Base-by-base conservation (phyloP, 23 red algal species). In the Cyanidioschyzon merolae region DNA sequence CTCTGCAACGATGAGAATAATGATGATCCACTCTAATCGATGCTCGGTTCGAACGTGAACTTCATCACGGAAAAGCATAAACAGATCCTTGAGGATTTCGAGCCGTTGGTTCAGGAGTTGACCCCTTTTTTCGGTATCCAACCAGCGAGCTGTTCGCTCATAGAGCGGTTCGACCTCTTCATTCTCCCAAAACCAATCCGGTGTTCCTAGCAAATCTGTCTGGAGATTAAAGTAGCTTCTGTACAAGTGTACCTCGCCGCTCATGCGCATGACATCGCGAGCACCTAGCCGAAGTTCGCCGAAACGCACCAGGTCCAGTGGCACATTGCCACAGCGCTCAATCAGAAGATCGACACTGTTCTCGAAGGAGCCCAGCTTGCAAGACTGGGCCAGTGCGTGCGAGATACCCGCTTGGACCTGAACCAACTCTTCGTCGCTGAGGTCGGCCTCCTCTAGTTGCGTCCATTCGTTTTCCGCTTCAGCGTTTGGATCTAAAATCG, bases 161-260 rank as follows among this genome's bases (percentile, higher is more conserved):
- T 88, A 88, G 1, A 88, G 24, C 12, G 85, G 85, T 45, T 88
- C 85, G 7, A 82, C 41, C 32, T 76, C 39, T 45, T 82, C 77
- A 39, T 88, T 83, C 37, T 88, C 85, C 85, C 85, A 88, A 37
- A 88, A 88, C 35, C 58, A 82, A 37, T 80, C 83, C 18, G 83
- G 83, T 17, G 78, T 86, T 31, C 79, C 85, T 35, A 88, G 79
- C n/a, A 88, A 35, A 58, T 88, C 85, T 17, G 85, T 82, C 74
- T 88, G 85, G 26, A 88, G 57, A 54, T 80, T 79, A 0, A 88
- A 68, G 34, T 80, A 80, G 0, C 37, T 50, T 2, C 67, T 37
- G 39, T 88, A 88, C 67, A 76, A 40, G 34, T 82, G 71, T 1
- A 88, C 58, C 58, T 88, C 85, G 37, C 85, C 85, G 39, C 77